Conservation (phyloP, 139 green algal genomes). For the Chlamydomonas sp. region DNA sequence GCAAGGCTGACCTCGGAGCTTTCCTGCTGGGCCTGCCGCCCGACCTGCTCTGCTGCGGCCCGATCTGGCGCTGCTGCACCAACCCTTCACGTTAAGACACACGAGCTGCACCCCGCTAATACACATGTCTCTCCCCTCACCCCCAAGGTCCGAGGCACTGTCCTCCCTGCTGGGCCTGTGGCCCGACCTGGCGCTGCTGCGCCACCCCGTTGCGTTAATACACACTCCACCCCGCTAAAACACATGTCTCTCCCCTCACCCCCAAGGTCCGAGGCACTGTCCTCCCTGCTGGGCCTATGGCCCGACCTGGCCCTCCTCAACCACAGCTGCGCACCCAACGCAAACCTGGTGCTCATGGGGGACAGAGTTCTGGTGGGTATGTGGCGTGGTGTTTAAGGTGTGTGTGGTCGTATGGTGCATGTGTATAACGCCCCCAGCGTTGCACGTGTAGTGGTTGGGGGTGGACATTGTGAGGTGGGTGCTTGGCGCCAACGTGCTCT, state of each 20-base stretch:
- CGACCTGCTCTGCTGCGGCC: neutral
- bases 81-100: neutral
- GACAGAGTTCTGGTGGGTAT: constrained; percentile 26
- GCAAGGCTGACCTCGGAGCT: neutral
- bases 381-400: neutral
- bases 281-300: constrained; percentile 28
- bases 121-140: too few relatives aligned
- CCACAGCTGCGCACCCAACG: constrained; percentile 48
- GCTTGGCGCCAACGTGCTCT: neutral
- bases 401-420: neutral
- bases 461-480: neutral
- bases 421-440: neutral
- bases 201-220: neutral
- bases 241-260: too few relatives aligned
- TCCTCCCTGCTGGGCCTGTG: neutral
- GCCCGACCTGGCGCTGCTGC: neutral
- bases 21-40: neutral
- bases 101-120: neutral
- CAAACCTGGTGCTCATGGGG: constrained; percentile 16
- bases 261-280: constrained; percentile 13
- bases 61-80: neutral
- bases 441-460: neutral
- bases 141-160: constrained; percentile 16
- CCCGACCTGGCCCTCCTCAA: constrained; percentile 41
- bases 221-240: neutral